phyloP scores from a whole-genome alignment of 768 basidiomycete species.

The Mycena rebaudengoi region DNA sequence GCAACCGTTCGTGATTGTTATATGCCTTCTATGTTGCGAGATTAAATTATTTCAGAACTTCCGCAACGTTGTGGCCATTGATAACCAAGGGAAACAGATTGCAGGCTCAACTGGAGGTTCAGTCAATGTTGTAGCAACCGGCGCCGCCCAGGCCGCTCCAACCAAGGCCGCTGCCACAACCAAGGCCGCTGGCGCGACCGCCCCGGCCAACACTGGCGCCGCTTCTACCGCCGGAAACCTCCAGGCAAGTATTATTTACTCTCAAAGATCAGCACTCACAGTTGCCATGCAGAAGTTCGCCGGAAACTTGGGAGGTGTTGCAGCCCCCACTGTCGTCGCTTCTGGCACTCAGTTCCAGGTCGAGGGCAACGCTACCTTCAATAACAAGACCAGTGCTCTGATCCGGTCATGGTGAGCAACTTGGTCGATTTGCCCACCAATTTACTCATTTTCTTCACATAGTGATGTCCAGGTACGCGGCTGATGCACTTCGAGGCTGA shows the following conservation, averaged over 20 bases:
- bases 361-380: constrained; percentile 49
- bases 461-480: no score
- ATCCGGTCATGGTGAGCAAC: constrained; percentile 69
- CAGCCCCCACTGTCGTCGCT: constrained; percentile 12
- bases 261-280: no score
- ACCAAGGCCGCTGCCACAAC: constrained; percentile 15
- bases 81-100: constrained; percentile 35
- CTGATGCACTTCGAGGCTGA: no score
- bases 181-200: constrained; percentile 1
- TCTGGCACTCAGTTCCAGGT: constrained; percentile 15
- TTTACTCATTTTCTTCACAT: no score
- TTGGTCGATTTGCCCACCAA: no score
- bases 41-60: constrained; percentile 48
- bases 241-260: constrained; percentile 28
- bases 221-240: constrained; percentile 45
- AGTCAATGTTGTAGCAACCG: constrained; percentile 19
- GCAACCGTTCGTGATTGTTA: constrained; percentile 46
- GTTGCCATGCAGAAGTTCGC: constrained; percentile 11
- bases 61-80: constrained; percentile 31
- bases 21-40: not conserved
- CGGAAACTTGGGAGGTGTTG: constrained; percentile 6
- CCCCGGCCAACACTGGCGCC: constrained; percentile 27
- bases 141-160: constrained; percentile 18
- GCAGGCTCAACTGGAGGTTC: constrained; percentile 24
- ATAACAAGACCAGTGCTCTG: constrained; percentile 57